A percentile compares a stretch with the other conserved stretches of the same genome.
phyloP scores from a whole-genome alignment of 768 basidiomycete species.

The Thelephora aurantiotincta region DNA sequence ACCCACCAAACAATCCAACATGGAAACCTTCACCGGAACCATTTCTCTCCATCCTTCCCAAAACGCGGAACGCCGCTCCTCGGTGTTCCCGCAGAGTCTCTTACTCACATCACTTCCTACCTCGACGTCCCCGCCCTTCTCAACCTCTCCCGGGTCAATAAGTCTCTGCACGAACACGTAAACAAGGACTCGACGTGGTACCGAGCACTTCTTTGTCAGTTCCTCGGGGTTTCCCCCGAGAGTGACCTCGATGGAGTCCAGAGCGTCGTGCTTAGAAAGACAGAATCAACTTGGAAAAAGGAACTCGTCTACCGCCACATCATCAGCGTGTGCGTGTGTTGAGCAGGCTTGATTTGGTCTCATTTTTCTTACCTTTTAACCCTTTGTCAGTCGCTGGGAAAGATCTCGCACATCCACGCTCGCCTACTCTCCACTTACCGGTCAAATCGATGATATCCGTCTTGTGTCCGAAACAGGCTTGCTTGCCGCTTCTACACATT shows the following conservation, averaged over 20 bases:
- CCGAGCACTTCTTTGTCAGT: constrained; percentile 56
- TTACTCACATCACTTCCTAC: constrained; percentile 63
- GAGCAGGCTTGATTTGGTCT: not conserved
- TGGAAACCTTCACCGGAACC: constrained; percentile 11
- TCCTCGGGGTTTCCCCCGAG: constrained; percentile 55
- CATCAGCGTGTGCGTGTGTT: constrained; percentile 33
- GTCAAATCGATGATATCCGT: constrained; percentile 41
- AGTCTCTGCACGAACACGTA: constrained; percentile 45
- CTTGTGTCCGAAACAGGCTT: constrained; percentile 42
- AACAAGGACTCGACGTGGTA: constrained; percentile 72
- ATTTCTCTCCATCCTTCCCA: constrained; percentile 5
- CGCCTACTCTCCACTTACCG: constrained; percentile 44
- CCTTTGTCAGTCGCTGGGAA: constrained; percentile 52
- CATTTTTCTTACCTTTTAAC: constrained; percentile 2
- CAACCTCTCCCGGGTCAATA: constrained; percentile 39
- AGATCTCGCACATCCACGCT: constrained; percentile 43
- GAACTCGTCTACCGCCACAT: constrained; percentile 51
- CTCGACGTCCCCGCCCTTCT: constrained; percentile 52
- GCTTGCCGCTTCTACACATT: constrained; percentile 46
- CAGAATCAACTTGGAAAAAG: constrained; percentile 48
- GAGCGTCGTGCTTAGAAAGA: constrained; percentile 38
- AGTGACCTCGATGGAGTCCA: constrained; percentile 27
- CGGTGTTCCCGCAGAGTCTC: constrained; percentile 52
- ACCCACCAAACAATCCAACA: constrained; percentile 37
- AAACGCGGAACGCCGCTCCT: constrained; percentile 19